Evolutionary conservation across 257 asterid genomes (phyloP), one percentile per base, ranked within the genome.

Genomic region (Solanum virginianum): DNA sequence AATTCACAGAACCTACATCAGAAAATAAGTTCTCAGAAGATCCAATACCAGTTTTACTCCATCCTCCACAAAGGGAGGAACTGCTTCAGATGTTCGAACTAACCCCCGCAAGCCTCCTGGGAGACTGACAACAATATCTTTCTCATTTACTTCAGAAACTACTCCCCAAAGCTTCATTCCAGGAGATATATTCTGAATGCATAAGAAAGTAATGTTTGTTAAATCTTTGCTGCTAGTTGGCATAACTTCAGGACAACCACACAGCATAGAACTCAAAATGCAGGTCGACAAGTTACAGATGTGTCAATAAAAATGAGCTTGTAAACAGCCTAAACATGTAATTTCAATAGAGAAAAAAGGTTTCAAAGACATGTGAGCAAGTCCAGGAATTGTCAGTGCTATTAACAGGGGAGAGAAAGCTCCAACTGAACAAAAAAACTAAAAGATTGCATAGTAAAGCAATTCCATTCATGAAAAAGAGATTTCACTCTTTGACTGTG

Each of bases 141-240:
- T 97, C 88, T 93, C 95, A 85, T 94, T 97, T 68, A 97, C 93
- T 91, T 97, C 98, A 82, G 95, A 87, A 91, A 97, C 90, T 70
- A 97, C 98, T 82, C 98, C 98, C 99, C 96, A 95, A 32, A 97
- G 95, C 91, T 97, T 97, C 99, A 97, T 95, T 51, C 99, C 99
- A 5, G 90, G 87, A 56, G 95, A 87, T 75, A 94, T 89, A 93
- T 97, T 97, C 99, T 97, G 94, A 88, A 91, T 22, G 81, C 81
- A 75, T 49, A 75, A 47, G 41, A 49, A 79, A 79, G 47, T 29
- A 16, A 79, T 26, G 65, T 8, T 15, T 15, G 49, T 79, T 79
- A 79, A 10, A 24, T 26, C 47, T 2, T 74, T 51, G 55, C 10
- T 49, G 60, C n/a, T 20, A 47, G 41, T 74, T 72, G 18, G 41